These are phyloP conservation scores for Gracilaria vermiculophylla DNA, from an alignment of 23 red algal species.

Conservation along the genomic window DNA sequence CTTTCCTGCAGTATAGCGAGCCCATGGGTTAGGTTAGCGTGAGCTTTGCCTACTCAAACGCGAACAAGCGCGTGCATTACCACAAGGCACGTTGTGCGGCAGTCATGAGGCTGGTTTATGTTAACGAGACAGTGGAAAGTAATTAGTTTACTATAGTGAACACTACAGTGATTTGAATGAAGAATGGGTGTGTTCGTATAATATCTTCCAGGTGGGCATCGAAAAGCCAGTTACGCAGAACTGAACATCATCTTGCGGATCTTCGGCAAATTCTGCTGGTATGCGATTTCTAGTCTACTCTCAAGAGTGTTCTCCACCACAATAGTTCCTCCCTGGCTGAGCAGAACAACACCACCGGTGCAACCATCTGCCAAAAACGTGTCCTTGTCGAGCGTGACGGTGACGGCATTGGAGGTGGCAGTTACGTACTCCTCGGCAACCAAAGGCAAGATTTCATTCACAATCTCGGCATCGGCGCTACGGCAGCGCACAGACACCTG, in stretches of 20 bases:
- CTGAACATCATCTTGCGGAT: slow-evolving; percentile 86
- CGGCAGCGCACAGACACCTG: slow-evolving; percentile 68
- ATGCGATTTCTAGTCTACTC: slow-evolving; percentile 96
- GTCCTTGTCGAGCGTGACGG: slow-evolving; percentile 57
- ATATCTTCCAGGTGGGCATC: neutral
- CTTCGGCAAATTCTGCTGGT: slow-evolving; percentile 92
- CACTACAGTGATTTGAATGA: neutral
- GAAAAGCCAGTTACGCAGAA: slow-evolving; percentile 37
- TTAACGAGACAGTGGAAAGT: neutral
- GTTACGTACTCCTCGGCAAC: slow-evolving; percentile 52
- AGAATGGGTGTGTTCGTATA: neutral
- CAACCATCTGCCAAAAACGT: slow-evolving; percentile 57
- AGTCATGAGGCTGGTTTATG: neutral
- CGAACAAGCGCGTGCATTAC: neutral
- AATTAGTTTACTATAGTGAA: slow-evolving; percentile 12
- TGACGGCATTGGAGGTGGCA: slow-evolving; percentile 31
- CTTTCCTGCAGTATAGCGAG: too few relatives aligned
- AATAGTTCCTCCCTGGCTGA: slow-evolving; percentile 85
- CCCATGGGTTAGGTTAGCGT: too few relatives aligned
- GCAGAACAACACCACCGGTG: slow-evolving; percentile 84
- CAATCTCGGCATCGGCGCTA: slow-evolving; percentile 60
- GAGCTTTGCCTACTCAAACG: neutral
- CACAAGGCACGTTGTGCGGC: neutral
- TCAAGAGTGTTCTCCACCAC: slow-evolving; percentile 96
- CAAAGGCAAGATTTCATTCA: slow-evolving; percentile 47